Conservation (phyloP, 2,329 filamentous ascomycete genomes). For the Tolypocladium capitatum region DNA sequence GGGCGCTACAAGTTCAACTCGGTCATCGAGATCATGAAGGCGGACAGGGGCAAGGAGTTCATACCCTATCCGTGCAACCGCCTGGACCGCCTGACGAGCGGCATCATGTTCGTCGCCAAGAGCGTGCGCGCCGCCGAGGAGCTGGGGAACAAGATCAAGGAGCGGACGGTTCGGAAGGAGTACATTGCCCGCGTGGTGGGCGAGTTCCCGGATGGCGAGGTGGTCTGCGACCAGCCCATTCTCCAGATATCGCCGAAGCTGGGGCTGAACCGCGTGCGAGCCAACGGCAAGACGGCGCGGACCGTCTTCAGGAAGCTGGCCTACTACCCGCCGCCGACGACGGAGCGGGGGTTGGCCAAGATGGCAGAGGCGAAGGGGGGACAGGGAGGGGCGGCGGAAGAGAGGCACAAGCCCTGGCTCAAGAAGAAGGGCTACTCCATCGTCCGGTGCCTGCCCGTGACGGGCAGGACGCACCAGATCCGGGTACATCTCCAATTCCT, state of each 20-base stretch:
- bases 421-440: conserved; percentile 77
- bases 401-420: conserved; percentile 25
- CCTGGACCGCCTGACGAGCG: conserved; percentile 86
- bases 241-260: conserved; percentile 90
- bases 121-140: conserved; percentile 64
- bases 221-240: conserved; percentile 88
- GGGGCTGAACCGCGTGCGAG: conserved; percentile 84
- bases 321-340: conserved; percentile 76
- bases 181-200: conserved; percentile 88
- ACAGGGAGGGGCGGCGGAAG: conserved; percentile 7
- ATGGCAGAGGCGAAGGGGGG: conserved; percentile 6
- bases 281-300: conserved; percentile 76
- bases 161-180: conserved; percentile 80
- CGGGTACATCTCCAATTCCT: conserved; percentile 90
- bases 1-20: conserved; percentile 95
- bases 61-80: conserved; percentile 67
- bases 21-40: conserved; percentile 82
- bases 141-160: conserved; percentile 63
- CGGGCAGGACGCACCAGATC: conserved; percentile 87
- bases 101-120: conserved; percentile 97
- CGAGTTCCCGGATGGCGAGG: conserved; percentile 78
- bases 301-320: conserved; percentile 87
- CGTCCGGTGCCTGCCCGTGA: conserved; percentile 84
- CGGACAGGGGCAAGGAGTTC: conserved; percentile 48
- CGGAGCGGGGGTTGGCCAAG: conserved; percentile 8